These are phyloP conservation scores for Metroxylon sagu DNA, from an alignment of 176 grass and related monocot genomes.

Conservation along the genomic window DNA sequence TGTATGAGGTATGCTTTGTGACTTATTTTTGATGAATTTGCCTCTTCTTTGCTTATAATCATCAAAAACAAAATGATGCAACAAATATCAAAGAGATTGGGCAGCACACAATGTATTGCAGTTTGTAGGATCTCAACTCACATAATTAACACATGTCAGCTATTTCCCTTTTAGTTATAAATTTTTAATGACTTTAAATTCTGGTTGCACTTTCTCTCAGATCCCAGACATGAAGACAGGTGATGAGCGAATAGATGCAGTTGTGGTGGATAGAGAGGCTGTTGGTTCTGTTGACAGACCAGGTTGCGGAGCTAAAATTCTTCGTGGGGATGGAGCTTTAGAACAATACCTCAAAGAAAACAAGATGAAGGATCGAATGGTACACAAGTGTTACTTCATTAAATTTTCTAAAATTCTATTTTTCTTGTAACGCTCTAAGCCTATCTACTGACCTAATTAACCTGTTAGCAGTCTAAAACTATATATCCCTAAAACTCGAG, in stretches of 20 bases:
- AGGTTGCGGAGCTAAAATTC: conserved; percentile 82
- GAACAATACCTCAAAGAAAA: conserved; percentile 50
- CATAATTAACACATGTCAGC: too few species aligned
- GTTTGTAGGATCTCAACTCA: too few species aligned
- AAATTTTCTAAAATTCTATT: neutral
- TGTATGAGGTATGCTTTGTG: conserved; percentile 73
- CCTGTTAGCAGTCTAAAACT: too few species aligned
- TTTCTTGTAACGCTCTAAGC: too few species aligned
- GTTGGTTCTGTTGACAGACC: conserved; percentile 63
- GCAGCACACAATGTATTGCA: too few species aligned
- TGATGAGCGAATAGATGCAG: conserved; percentile 75
- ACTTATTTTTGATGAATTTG: too few species aligned
- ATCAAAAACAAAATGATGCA: too few species aligned
- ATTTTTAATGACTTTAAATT: conserved; percentile 5
- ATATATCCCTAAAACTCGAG: too few species aligned
- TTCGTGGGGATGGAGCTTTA: conserved; percentile 65
- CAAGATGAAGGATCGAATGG: conserved; percentile 29
- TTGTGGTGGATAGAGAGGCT: conserved; percentile 81
- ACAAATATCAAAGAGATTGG: too few species aligned
- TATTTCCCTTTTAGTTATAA: too few species aligned
- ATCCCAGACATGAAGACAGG: conserved; percentile 87
- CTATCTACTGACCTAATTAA: too few species aligned
- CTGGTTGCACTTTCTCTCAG: conserved; percentile 24
- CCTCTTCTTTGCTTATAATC: too few species aligned
- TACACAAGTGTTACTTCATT: neutral